Evolutionary conservation across 306 rosid species (phyloP), one percentile per base, ranked within the genome.

Genomic region (Cicer judaicum): DNA sequence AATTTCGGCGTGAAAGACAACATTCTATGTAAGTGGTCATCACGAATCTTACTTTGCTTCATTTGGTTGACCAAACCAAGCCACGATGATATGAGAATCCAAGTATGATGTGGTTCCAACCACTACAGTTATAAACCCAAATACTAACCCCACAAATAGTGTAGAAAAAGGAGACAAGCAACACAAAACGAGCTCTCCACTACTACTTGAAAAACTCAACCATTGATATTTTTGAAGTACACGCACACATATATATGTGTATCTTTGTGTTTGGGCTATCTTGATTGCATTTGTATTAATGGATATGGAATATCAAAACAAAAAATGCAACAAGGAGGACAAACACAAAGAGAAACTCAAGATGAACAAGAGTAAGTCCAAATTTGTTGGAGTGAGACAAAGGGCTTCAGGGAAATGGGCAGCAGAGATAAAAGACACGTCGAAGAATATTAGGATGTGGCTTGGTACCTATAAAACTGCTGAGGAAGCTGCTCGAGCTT

Each of bases 371-470:
- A 40, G 48, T 13, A 86, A 64, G 63, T 38, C 78, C 73, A 92
- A 89, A 77, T 90, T 87, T 65, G 87, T 89, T 42, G 98, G 97
- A 10, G 98, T 93, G 55, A 85, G 98, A 67, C 95, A 93, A 63
- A 86, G 98, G 81, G 88, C 96, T 29, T 93, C 93, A 0, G 98
- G 98, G 48, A 93, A 89, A 86, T 93, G 96, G 96, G 96, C 92
- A 8, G 91, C 98, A 50, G 96, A 93, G 78, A 93, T 93, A 83
- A 93, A 93, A 83, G 98, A 93, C 88, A 89, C 96, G 11, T 81
- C 91, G 5, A 83, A 81, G 81, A 89, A 87, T 80, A 87, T 93
- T 18, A 87, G 97, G 42, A 70, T 93, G 86, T 93, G 98, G 98
- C 87, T 93, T 18, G 97, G 98, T 6, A 90, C 97, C n/a, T 91